Percentiles rank a stretch among this genome's conserved stretches.
Evolutionary conservation across 495 filamentous ascomycete genomes (phyloP).

Genomic region (Penicillium lagena): DNA sequence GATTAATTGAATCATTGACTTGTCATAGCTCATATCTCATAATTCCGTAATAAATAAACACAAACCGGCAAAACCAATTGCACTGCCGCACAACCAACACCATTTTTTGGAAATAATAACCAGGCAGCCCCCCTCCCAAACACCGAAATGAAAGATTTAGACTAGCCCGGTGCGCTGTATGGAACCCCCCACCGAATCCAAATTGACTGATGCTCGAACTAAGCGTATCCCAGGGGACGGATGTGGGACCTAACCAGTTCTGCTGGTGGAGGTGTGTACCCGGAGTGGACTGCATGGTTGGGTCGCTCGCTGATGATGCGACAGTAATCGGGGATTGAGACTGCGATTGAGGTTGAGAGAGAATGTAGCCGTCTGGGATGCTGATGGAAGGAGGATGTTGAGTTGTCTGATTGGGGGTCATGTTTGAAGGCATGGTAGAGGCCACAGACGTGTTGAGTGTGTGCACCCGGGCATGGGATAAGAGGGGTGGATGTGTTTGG

Average conservation of each 20-base stretch:
- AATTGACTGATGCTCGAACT: slow-evolving; percentile 10
- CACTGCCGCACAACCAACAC: too few relatives aligned
- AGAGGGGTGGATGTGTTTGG: slow-evolving; percentile 7
- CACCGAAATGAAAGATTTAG: too few relatives aligned
- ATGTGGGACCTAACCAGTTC: slow-evolving; percentile 29
- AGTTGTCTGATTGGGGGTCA: background rate
- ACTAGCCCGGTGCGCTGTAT: background rate
- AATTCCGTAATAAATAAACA: too few relatives aligned
- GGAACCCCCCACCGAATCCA: slow-evolving; percentile 7
- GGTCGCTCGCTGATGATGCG: slow-evolving; percentile 16
- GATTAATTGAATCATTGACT: too few relatives aligned
- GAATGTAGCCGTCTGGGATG: slow-evolving; percentile 12
- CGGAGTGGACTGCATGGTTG: slow-evolving; percentile 15
- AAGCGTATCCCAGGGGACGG: slow-evolving; percentile 28
- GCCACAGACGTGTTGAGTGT: background rate
- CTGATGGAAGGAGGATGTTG: background rate
- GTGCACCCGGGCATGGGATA: background rate
- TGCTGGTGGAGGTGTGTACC: slow-evolving; percentile 27
- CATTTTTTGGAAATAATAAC: too few relatives aligned
- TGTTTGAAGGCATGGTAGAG: background rate
- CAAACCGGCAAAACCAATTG: too few relatives aligned
- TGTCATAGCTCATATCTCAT: too few relatives aligned
- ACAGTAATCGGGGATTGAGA: slow-evolving; percentile 18
- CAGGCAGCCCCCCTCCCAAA: too few relatives aligned
- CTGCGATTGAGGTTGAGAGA: slow-evolving; percentile 10